phyloP scores from a whole-genome alignment of 2,329 filamentous ascomycete genomes.

The Bisporella sp. region DNA sequence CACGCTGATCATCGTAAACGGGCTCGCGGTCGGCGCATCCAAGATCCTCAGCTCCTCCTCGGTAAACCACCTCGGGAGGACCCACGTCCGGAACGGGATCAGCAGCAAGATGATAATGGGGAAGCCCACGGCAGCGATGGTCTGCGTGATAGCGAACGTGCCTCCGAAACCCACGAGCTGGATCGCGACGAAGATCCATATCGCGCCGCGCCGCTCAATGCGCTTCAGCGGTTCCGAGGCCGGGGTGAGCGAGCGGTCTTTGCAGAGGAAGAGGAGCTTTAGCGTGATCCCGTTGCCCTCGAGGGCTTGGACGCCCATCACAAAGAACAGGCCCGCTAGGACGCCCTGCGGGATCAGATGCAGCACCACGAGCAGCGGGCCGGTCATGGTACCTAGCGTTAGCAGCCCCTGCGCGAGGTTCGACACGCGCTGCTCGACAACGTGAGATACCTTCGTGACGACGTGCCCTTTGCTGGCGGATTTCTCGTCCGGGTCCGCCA shows the following conservation, averaged over 20 bases:
- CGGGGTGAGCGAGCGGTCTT: slow-evolving; percentile 57
- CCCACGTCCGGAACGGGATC: slow-evolving; percentile 21
- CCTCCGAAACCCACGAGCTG: slow-evolving; percentile 67
- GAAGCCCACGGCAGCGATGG: slow-evolving; percentile 75
- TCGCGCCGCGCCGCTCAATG: slow-evolving; percentile 53
- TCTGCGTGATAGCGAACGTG: slow-evolving; percentile 79
- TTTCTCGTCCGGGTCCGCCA: slow-evolving; percentile 42
- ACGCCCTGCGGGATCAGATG: slow-evolving; percentile 75
- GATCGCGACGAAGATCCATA: slow-evolving; percentile 65
- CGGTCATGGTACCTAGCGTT: slow-evolving; percentile 72
- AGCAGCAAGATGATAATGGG: slow-evolving; percentile 35
- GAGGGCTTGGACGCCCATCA: slow-evolving; percentile 76
- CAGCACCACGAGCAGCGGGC: slow-evolving; percentile 65
- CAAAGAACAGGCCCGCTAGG: slow-evolving; percentile 74
- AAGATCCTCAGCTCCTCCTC: slow-evolving; percentile 20
- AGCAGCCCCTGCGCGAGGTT: slow-evolving; percentile 73
- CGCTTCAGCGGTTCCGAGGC: slow-evolving; percentile 50
- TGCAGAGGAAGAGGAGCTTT: slow-evolving; percentile 63
- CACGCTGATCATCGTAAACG: slow-evolving; percentile 26
- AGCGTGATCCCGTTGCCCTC: slow-evolving; percentile 69
- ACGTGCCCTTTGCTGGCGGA: slow-evolving; percentile 51
- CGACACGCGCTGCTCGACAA: slow-evolving; percentile 73
- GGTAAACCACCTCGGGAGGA: slow-evolving; percentile 33
- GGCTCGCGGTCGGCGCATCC: slow-evolving; percentile 64
- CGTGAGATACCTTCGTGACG: slow-evolving; percentile 45